A percentile compares a stretch with the other conserved stretches of the same genome.
These are phyloP conservation scores for Trichoderma sp. DNA, from an alignment of 2,329 filamentous ascomycete genomes.

Conservation along the genomic window DNA sequence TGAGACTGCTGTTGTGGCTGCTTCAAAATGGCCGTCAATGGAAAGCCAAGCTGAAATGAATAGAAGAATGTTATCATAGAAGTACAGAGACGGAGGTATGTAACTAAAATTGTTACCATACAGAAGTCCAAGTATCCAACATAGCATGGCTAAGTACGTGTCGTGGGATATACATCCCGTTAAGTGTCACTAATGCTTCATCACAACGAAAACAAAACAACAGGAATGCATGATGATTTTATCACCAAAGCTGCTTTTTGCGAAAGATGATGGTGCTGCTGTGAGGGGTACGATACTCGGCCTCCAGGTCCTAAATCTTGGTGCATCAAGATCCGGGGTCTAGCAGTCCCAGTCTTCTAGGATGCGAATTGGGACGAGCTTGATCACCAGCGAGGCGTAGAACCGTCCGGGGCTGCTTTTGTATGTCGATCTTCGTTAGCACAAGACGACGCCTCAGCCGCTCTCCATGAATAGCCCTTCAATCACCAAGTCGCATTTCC, in stretches of 20 bases:
- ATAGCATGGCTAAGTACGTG: background rate
- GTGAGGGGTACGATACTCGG: background rate
- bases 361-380: background rate
- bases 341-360: background rate
- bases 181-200: background rate
- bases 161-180: background rate
- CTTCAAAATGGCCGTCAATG: background rate
- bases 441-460: background rate
- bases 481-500: conserved; percentile 3
- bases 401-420: background rate
- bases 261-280: background rate
- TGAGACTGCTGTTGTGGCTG: background rate
- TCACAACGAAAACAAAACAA: background rate
- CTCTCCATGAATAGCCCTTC: background rate
- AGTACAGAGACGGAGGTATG: background rate
- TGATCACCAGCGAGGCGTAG: background rate
- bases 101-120: background rate
- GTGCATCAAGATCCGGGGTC: background rate
- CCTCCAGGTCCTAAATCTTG: background rate
- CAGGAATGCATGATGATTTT: background rate
- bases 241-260: background rate
- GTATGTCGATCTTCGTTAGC: background rate
- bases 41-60: background rate
- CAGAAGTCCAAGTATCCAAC: background rate
- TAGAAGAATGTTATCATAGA: background rate